Conservation (phyloP, 257 asterid genomes). For the Fraxinus cuspidata region DNA sequence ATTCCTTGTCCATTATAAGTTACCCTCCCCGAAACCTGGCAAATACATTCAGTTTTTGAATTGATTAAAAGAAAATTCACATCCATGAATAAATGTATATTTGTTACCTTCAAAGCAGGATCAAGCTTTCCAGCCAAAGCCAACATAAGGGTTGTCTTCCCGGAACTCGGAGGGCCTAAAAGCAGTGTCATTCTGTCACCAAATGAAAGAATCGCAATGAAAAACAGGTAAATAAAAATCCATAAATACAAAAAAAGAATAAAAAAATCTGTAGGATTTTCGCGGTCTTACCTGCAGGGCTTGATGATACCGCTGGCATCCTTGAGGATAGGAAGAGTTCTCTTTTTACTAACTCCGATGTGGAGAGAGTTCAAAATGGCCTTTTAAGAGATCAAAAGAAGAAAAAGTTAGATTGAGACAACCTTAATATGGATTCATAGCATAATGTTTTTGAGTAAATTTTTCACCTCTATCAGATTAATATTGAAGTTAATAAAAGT, state of each 20-base stretch:
- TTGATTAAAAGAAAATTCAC: not conserved
- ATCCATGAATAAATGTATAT: not conserved
- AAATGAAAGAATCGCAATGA: not conserved
- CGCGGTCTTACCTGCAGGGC: conserved; percentile 43
- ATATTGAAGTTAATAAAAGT: conserved; percentile 48
- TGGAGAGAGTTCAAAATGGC: conserved; percentile 40
- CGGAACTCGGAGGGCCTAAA: conserved; percentile 71
- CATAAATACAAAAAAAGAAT: too few species aligned
- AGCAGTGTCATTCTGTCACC: conserved; percentile 50
- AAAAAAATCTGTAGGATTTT: not conserved
- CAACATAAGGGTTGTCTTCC: conserved; percentile 51
- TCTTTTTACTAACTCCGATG: conserved; percentile 50
- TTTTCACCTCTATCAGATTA: conserved; percentile 43
- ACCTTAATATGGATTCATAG: not conserved
- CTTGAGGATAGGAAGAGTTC: conserved; percentile 52
- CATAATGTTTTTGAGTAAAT: too few species aligned
- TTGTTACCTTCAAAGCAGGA: conserved; percentile 42
- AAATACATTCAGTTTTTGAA: not conserved
- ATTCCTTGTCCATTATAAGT: conserved; percentile 59
- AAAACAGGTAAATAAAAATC: not conserved
- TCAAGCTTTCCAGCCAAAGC: conserved; percentile 80
- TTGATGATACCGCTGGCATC: conserved; percentile 68
- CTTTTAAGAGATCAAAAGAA: conserved; percentile 26
- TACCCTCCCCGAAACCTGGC: conserved; percentile 47
- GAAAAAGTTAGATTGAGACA: not conserved